A percentile compares a stretch with the other conserved stretches of the same genome.
Conservation (phyloP, 257 asterid genomes). For the Solanum arcanum region DNA sequence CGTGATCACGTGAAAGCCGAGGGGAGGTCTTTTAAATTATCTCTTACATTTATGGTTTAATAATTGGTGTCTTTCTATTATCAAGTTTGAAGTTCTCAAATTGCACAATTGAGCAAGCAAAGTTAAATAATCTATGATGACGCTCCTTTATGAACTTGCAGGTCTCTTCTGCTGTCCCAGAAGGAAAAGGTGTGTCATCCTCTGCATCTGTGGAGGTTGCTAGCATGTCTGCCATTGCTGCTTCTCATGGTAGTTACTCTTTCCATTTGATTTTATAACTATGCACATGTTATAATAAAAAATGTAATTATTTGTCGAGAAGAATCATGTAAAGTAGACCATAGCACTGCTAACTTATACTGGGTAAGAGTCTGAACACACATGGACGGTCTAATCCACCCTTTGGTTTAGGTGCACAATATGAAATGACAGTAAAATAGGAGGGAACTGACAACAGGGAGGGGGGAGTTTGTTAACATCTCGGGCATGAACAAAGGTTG, state of each 20-base stretch:
- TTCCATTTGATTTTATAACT: not conserved
- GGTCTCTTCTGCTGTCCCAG: slow-evolving; percentile 99
- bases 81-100: not conserved
- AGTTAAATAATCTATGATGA: not conserved
- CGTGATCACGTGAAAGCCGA: not conserved
- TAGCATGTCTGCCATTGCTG: slow-evolving; percentile 88
- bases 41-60: not conserved
- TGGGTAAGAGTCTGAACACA: not conserved
- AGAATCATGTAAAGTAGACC: not conserved
- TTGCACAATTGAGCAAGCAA: not conserved
- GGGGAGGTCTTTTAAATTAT: not conserved
- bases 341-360: not conserved
- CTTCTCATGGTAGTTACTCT: slow-evolving; percentile 63
- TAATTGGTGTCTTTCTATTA: not conserved
- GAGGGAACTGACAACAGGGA: not conserved
- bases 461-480: not conserved
- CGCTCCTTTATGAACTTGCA: slow-evolving; percentile 1
- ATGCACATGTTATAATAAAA: not conserved
- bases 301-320: not conserved
- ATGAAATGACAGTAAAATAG: not conserved
- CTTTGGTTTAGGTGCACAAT: not conserved
- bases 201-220: slow-evolving; percentile 98
- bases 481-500: not conserved
- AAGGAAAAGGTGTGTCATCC: slow-evolving; percentile 98
- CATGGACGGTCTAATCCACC: not conserved